Base-by-base conservation (phyloP, 1,139 yeast species). In the Yamadazyma oceani region DNA sequence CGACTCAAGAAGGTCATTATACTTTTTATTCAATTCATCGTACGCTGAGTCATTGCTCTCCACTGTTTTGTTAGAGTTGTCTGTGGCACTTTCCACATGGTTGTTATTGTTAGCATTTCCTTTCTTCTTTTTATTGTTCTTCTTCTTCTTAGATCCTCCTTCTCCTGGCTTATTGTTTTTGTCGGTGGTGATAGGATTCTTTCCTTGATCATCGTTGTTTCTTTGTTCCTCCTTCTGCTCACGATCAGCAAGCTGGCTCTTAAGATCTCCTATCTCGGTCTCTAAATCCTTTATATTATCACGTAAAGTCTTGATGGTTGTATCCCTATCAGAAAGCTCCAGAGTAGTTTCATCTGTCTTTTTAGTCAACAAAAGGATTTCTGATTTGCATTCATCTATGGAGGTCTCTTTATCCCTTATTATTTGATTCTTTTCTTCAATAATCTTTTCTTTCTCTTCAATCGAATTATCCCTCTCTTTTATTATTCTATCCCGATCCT, bases 1-100 rank as follows among this genome's bases (percentile, higher is more conserved):
- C 11, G 44, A 46, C 5, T 31, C 32, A 3, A 36, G 34, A n/a
- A 65, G 43, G 9, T 54, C 52, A 2, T 48, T 45, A 34, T 52
- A 47, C 23, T 57, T 53, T 25, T 21, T 42, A 10, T 17, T 42
- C 35, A 41, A 17, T 21, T 34, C 29, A 12, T 40, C 36, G 27
- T 43, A 19, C 5, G 5, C 38, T 12, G 37, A n/a, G n/a, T n/a
- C 26, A 21, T 27, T 26, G 24, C 8, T n/a, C 5, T n/a, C n/a
- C n/a, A n/a, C n/a, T n/a, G n/a, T n/a, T n/a, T n/a, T n/a, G n/a
- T n/a, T n/a, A n/a, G n/a, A n/a, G n/a, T n/a, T n/a, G n/a, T n/a
- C n/a, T n/a, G n/a, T n/a, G n/a, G n/a, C n/a, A n/a, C n/a, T n/a
- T n/a, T n/a, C n/a, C 3, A 21, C n/a, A 8, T 17, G 24, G 13